phyloP scores from a whole-genome alignment of 2,329 filamentous ascomycete genomes.

The Venturia pyrina region DNA sequence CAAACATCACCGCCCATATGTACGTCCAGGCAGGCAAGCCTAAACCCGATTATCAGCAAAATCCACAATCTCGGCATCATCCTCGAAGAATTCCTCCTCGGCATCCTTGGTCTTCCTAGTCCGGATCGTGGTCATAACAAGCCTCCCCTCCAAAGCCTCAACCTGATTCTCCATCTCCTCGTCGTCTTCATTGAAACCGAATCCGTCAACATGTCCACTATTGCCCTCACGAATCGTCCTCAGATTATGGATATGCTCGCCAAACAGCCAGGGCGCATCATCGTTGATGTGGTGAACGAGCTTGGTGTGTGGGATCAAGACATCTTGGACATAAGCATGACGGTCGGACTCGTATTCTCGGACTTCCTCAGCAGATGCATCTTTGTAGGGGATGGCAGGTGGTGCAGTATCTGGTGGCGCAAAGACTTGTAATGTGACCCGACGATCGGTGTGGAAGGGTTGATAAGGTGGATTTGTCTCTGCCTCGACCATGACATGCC shows the following conservation, averaged over 20 bases:
- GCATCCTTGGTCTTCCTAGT: slow-evolving; percentile 50
- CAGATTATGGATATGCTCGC: slow-evolving; percentile 37
- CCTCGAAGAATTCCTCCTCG: slow-evolving; percentile 71
- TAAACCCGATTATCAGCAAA: slow-evolving; percentile 53
- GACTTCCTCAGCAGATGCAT: slow-evolving; percentile 20
- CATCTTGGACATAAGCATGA: neutral
- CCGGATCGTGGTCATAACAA: slow-evolving; percentile 71
- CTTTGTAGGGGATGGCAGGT: slow-evolving; percentile 29
- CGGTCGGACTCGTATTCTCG: neutral
- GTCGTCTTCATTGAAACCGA: slow-evolving; percentile 26
- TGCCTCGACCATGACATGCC: slow-evolving; percentile 64
- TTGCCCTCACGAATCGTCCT: slow-evolving; percentile 32
- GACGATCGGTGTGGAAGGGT: slow-evolving; percentile 84
- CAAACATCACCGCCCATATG: neutral
- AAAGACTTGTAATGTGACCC: slow-evolving; percentile 69
- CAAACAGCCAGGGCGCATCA: slow-evolving; percentile 41
- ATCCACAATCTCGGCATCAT: slow-evolving; percentile 84
- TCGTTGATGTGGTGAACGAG: slow-evolving; percentile 23
- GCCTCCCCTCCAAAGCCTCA: slow-evolving; percentile 57
- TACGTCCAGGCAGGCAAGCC: neutral
- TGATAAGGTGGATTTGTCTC: slow-evolving; percentile 94
- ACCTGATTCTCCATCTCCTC: slow-evolving; percentile 39
- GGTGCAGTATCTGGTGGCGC: slow-evolving; percentile 18
- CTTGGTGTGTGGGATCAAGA: slow-evolving; percentile 1
- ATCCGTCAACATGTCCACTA: slow-evolving; percentile 32